These are phyloP conservation scores for Backusella liffmaniae DNA, from an alignment of 192 early-diverging fungal genomes.

Conservation along the genomic window DNA sequence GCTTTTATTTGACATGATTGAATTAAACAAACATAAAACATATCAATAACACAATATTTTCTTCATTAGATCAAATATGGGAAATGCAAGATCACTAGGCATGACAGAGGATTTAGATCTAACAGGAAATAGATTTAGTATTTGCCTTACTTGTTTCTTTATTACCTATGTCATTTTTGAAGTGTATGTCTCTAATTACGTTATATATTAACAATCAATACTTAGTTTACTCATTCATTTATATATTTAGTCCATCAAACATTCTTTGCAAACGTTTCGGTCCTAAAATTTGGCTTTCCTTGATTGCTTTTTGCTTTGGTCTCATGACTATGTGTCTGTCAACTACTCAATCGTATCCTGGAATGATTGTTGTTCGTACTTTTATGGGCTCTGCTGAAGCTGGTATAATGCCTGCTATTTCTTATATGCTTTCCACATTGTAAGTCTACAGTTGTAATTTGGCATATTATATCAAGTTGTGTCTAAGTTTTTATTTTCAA, in stretches of 20 bases:
- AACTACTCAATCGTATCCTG: neutral
- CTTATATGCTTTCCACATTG: slow-evolving; percentile 15
- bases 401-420: slow-evolving; percentile 16
- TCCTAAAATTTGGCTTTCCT: slow-evolving; percentile 5
- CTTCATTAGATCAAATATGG: slow-evolving; percentile 15
- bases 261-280: slow-evolving; percentile 16
- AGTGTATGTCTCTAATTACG: neutral
- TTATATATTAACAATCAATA: neutral
- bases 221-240: neutral
- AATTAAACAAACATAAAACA: neutral
- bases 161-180: slow-evolving; percentile 16
- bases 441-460: neutral
- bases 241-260: slow-evolving; percentile 3
- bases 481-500: neutral
- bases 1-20: neutral
- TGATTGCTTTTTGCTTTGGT: slow-evolving; percentile 9
- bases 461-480: neutral
- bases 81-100: slow-evolving; percentile 4
- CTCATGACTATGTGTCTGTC: slow-evolving; percentile 7
- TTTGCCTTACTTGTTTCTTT: slow-evolving; percentile 10
- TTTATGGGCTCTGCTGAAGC: slow-evolving; percentile 14
- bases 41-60: neutral
- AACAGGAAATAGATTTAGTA: slow-evolving; percentile 9
- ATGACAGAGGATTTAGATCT: slow-evolving; percentile 8
- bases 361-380: neutral